These are phyloP conservation scores for Endocarpon pusillum DNA, from an alignment of 495 filamentous ascomycete species.

Conservation along the genomic window DNA sequence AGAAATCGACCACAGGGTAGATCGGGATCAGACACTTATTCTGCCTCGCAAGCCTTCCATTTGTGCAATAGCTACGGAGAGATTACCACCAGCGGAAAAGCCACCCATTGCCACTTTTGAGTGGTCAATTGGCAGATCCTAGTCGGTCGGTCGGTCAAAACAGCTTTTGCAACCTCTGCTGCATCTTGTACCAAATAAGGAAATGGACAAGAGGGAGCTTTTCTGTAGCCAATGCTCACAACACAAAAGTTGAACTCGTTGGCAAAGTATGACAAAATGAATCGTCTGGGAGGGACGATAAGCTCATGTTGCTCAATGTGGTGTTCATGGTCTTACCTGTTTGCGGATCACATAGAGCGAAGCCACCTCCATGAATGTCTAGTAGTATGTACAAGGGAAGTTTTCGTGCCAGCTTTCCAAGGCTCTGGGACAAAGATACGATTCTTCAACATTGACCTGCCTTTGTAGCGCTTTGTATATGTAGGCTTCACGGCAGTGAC, in stretches of 20 bases:
- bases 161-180: background rate
- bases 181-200: background rate
- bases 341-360: background rate
- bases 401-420: background rate
- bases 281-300: background rate
- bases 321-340: background rate
- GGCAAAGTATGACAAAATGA: background rate
- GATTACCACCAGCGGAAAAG: slow-evolving; percentile 1
- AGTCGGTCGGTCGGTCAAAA: background rate
- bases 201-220: background rate
- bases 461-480: background rate
- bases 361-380: background rate
- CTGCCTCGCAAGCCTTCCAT: background rate
- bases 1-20: slow-evolving; percentile 1
- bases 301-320: background rate
- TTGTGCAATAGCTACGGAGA: background rate
- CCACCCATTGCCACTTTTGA: background rate
- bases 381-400: slow-evolving; percentile 1
- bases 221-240: background rate
- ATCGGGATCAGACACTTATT: background rate
- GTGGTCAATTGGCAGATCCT: background rate
- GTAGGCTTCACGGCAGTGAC: background rate
- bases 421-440: background rate
- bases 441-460: background rate
- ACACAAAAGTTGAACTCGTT: background rate